Evolutionary conservation across 139 green algal genomes (phyloP).

Genomic region (Desmodesmus armatus): DNA sequence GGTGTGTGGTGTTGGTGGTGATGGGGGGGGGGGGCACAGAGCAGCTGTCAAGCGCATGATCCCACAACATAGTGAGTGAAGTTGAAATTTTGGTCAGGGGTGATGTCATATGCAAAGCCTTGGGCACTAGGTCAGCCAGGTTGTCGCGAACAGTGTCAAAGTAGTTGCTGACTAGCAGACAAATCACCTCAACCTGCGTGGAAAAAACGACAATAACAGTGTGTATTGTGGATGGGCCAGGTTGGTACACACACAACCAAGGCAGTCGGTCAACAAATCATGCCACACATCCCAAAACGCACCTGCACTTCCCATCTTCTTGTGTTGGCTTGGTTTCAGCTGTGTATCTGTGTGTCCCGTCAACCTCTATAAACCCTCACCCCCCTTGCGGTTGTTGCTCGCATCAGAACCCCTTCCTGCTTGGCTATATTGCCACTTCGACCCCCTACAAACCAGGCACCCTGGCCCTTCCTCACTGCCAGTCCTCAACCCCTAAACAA

Average conservation of each 20-base stretch:
- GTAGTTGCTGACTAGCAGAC: conserved; percentile 90
- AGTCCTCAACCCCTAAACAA: too few species aligned
- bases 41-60: too few species aligned
- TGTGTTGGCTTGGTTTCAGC: conserved; percentile 26
- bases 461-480: too few species aligned
- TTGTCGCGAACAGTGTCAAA: conserved; percentile 92
- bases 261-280: conserved; percentile 94
- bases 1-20: too few species aligned
- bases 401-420: not conserved
- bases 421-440: not conserved
- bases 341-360: not conserved
- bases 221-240: conserved; percentile 89
- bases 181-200: conserved; percentile 90
- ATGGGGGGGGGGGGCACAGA: too few species aligned
- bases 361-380: not conserved
- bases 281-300: too few species aligned
- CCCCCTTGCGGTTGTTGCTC: too few species aligned
- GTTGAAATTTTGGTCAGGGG: too few species aligned
- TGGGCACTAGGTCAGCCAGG: conserved; percentile 89
- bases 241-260: conserved; percentile 89
- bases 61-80: too few species aligned
- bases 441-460: not conserved
- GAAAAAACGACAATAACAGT: too few species aligned
- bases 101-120: too few species aligned
- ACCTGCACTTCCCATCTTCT: conserved; percentile 62